Conservation (phyloP, 805 yeast species). For the Hanseniaspora nectarophila region DNA sequence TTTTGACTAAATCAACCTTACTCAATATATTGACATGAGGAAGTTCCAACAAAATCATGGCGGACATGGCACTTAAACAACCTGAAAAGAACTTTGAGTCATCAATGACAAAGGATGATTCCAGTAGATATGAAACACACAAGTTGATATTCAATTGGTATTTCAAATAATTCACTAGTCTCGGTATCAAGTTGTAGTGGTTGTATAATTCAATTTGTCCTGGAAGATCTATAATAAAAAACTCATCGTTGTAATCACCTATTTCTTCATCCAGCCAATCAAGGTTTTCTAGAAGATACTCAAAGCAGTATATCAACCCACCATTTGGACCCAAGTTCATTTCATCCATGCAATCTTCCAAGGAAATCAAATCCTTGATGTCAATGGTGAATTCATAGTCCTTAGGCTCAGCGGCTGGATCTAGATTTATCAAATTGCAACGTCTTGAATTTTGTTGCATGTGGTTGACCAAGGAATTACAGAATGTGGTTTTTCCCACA, state of each 20-base stretch:
- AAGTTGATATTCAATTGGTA: constrained; percentile 68
- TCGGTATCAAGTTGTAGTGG: constrained; percentile 86
- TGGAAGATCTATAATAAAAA: constrained; percentile 88
- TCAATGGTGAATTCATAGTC: constrained; percentile 88
- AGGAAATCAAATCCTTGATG: constrained; percentile 76
- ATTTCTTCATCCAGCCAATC: constrained; percentile 98
- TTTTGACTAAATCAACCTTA: constrained; percentile 75
- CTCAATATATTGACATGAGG: constrained; percentile 89
- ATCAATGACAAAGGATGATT: constrained; percentile 89
- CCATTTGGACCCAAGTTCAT: constrained; percentile 91
- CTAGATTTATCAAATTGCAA: constrained; percentile 88
- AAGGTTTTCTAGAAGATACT: constrained; percentile 71
- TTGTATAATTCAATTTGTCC: constrained; percentile 93
- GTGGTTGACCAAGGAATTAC: constrained; percentile 73
- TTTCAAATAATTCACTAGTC: constrained; percentile 74
- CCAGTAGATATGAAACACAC: constrained; percentile 85
- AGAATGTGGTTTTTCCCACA: constrained; percentile 88
- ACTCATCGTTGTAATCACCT: constrained; percentile 92
- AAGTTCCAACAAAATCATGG: constrained; percentile 87
- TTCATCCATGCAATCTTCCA: constrained; percentile 93
- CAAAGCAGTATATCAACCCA: constrained; percentile 84
- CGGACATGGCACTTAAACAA: constrained; percentile 92
- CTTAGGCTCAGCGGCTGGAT: constrained; percentile 93
- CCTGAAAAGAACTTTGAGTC: constrained; percentile 89
- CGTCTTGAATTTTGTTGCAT: constrained; percentile 85